Evolutionary conservation across 768 basidiomycete species (phyloP).

Genomic region (Tricholoma saponaceum): DNA sequence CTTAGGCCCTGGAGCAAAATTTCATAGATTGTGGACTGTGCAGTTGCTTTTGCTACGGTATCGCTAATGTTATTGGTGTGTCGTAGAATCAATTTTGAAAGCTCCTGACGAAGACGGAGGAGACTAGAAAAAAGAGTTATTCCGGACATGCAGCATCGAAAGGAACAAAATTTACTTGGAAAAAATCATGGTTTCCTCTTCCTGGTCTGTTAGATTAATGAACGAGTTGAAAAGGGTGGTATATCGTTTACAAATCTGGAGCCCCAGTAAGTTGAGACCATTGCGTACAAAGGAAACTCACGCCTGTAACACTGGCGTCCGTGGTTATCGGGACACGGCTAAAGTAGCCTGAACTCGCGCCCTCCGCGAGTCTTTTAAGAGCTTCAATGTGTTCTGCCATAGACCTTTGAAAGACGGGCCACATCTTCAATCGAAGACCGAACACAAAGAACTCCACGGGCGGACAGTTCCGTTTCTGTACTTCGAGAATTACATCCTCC

Average conservation of each 20-base stretch:
- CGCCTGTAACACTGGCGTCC: slow-evolving; percentile 61
- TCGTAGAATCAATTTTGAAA: slow-evolving; percentile 67
- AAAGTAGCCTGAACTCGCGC: slow-evolving; percentile 57
- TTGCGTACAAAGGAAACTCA: slow-evolving; percentile 26
- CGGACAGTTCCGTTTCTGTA: slow-evolving; percentile 72
- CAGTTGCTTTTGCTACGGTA: slow-evolving; percentile 55
- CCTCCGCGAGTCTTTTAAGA: slow-evolving; percentile 80
- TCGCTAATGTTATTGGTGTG: slow-evolving; percentile 72
- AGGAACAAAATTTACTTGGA: slow-evolving; percentile 61
- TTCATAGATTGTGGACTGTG: slow-evolving; percentile 72
- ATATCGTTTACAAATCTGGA: slow-evolving; percentile 73
- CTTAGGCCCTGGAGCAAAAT: slow-evolving; percentile 70
- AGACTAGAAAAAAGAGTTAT: slow-evolving; percentile 44
- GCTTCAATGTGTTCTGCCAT: slow-evolving; percentile 83
- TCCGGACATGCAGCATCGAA: not conserved
- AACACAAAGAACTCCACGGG: slow-evolving; percentile 84
- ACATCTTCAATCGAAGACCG: slow-evolving; percentile 77
- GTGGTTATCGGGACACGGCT: slow-evolving; percentile 59
- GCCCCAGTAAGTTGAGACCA: slow-evolving; percentile 4
- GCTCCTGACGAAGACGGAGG: slow-evolving; percentile 78
- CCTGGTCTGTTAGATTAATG: slow-evolving; percentile 73
- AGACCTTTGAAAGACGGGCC: slow-evolving; percentile 90
- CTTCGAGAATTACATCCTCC: slow-evolving; percentile 71
- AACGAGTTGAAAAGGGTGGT: slow-evolving; percentile 78
- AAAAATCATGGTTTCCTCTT: slow-evolving; percentile 96